These are phyloP conservation scores for Ogataea philodendri DNA, from an alignment of 805 yeast genomes.

Conservation along the genomic window DNA sequence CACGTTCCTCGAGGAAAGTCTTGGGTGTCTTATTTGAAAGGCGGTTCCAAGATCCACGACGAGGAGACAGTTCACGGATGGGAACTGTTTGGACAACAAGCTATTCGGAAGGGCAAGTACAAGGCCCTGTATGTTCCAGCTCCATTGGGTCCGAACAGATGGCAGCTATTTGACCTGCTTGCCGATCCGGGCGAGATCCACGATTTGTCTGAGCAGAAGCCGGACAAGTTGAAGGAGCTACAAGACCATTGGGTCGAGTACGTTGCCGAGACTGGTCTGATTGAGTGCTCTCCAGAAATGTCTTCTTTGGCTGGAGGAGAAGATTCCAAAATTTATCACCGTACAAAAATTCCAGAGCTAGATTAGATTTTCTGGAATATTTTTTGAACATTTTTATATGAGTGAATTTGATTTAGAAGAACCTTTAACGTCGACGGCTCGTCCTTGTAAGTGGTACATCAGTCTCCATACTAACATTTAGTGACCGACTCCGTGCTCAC, in stretches of 20 bases:
- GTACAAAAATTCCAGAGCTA: conserved; percentile 2
- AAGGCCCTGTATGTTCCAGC: conserved; percentile 49
- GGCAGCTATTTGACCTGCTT: conserved; percentile 47
- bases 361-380: conserved; percentile 1
- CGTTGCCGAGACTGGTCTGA: conserved; percentile 50
- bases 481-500: conserved; percentile 74
- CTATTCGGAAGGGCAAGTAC: conserved; percentile 48
- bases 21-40: conserved; percentile 40
- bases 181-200: conserved; percentile 47
- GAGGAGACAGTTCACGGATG: conserved; percentile 50
- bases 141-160: conserved; percentile 47
- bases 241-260: conserved; percentile 50
- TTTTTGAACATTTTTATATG: conserved; percentile 8
- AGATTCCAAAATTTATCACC: neutral
- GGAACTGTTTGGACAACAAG: conserved; percentile 59
- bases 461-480: conserved; percentile 11
- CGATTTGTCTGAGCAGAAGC: conserved; percentile 42
- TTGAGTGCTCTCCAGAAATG: conserved; percentile 29
- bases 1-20: conserved; percentile 46
- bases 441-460: conserved; percentile 49
- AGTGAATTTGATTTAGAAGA: conserved; percentile 47
- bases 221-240: conserved; percentile 42
- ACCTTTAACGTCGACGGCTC: conserved; percentile 75
- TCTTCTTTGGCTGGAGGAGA: neutral
- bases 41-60: conserved; percentile 36